These are phyloP conservation scores for Thecaphora thlaspeos DNA, from an alignment of 1,284 basidiomycete genomes.

Conservation along the genomic window DNA sequence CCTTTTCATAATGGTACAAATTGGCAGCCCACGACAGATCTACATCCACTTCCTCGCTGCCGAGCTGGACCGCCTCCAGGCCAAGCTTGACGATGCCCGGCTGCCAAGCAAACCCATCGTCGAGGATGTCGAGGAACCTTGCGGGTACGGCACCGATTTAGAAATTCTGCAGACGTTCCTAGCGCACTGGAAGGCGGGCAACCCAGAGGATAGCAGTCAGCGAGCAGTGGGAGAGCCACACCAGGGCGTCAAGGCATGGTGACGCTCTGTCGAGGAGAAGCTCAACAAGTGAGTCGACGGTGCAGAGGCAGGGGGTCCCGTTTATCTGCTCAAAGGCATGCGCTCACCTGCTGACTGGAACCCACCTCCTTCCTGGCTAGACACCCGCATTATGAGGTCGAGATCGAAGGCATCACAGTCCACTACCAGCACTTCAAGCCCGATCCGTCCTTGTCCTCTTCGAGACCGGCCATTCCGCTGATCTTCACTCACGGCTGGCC, in stretches of 20 bases:
- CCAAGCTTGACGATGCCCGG: slow-evolving; percentile 34
- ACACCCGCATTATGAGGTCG: slow-evolving; percentile 27
- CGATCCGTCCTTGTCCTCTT: not conserved
- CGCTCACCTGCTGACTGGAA: too few species aligned
- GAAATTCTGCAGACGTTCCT: slow-evolving; percentile 29
- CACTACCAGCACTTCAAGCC: slow-evolving; percentile 41
- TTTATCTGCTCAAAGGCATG: too few species aligned
- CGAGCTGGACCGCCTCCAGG: slow-evolving; percentile 33
- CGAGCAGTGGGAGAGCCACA: slow-evolving; percentile 4
- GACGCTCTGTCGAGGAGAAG: slow-evolving; percentile 24
- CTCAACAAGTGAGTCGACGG: slow-evolving; percentile 11
- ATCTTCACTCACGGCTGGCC: slow-evolving; percentile 50
- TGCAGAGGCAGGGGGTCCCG: not conserved
- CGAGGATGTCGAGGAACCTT: slow-evolving; percentile 14
- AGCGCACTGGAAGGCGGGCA: slow-evolving; percentile 26
- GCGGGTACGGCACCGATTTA: slow-evolving; percentile 44
- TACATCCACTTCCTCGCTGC: slow-evolving; percentile 20
- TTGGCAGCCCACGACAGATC: slow-evolving; percentile 18
- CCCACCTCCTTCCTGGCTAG: too few species aligned
- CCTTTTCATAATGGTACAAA: slow-evolving; percentile 11
- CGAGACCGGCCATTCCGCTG: slow-evolving; percentile 35
- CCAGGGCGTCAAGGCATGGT: slow-evolving; percentile 37
- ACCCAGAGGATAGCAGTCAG: slow-evolving; percentile 16
- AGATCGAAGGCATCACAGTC: slow-evolving; percentile 37
- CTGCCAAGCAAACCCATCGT: slow-evolving; percentile 28